phyloP scores from a whole-genome alignment of 2,329 filamentous ascomycete species.

The Colletotrichum ledebouriae region DNA sequence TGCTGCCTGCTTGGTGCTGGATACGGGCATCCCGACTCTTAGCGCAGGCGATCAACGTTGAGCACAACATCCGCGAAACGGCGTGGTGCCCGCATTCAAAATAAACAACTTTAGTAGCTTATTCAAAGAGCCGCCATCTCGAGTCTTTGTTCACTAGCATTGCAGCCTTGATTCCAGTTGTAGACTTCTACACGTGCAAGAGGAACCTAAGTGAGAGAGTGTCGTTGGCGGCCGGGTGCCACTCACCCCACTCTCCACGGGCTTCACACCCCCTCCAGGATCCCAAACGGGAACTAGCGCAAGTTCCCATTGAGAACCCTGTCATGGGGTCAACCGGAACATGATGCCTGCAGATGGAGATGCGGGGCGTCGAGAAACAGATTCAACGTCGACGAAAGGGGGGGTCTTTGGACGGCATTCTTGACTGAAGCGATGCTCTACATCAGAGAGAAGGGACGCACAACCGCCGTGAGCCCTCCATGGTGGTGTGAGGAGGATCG shows the following conservation, averaged over 20 bases:
- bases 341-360: slow-evolving; percentile 41
- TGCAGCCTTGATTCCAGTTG: slow-evolving; percentile 16
- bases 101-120: slow-evolving; percentile 14
- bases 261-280: slow-evolving; percentile 39
- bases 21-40: neutral
- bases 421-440: neutral
- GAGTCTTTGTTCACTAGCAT: slow-evolving; percentile 11
- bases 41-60: slow-evolving; percentile 15
- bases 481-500: slow-evolving; percentile 12
- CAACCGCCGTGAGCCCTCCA: neutral
- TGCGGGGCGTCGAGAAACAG: slow-evolving; percentile 39
- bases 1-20: slow-evolving; percentile 1
- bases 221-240: slow-evolving; percentile 26
- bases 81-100: neutral
- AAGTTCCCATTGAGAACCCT: slow-evolving; percentile 39
- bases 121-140: slow-evolving; percentile 4
- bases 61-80: neutral
- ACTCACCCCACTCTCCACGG: slow-evolving; percentile 38
- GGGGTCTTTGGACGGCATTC: slow-evolving; percentile 29
- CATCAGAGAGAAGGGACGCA: neutral
- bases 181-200: slow-evolving; percentile 31
- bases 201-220: slow-evolving; percentile 28
- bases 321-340: slow-evolving; percentile 31
- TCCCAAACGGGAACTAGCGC: slow-evolving; percentile 42
- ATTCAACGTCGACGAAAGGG: slow-evolving; percentile 39